Percentiles rank a stretch among this genome's conserved stretches.
These are phyloP conservation scores for Paracoccidioides lutzii DNA, from an alignment of 2,329 filamentous ascomycete species.

Conservation along the genomic window DNA sequence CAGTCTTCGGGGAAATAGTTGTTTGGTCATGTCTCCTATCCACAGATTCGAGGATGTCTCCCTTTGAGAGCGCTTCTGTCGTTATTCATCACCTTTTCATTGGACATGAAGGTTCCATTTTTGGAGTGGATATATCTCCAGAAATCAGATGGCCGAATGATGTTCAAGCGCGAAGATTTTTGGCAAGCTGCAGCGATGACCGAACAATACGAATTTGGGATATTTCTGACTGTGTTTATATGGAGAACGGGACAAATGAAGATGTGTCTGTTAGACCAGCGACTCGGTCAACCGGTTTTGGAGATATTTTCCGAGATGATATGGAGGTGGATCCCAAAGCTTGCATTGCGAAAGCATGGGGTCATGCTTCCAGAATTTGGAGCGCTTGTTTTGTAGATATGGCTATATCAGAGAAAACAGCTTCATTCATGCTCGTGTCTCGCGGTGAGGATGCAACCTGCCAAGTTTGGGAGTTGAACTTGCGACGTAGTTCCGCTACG, in stretches of 20 bases:
- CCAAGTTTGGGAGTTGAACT: constrained; percentile 53
- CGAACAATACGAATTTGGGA: constrained; percentile 83
- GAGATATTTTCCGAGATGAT: constrained; percentile 25
- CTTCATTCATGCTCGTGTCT: constrained; percentile 49
- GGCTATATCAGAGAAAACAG: constrained; percentile 12
- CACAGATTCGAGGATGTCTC: constrained; percentile 5
- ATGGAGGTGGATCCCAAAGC: constrained; percentile 29
- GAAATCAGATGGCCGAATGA: constrained; percentile 29
- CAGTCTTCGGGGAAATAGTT: constrained; percentile 86
- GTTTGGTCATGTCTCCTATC: constrained; percentile 60
- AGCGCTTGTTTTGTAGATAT: constrained; percentile 52
- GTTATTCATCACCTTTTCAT: constrained; percentile 45
- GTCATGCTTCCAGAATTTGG: constrained; percentile 85
- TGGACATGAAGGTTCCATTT: constrained; percentile 84
- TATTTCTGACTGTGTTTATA: constrained; percentile 45
- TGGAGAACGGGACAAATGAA: constrained; percentile 14
- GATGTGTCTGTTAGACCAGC: background rate
- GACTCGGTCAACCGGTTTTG: constrained; percentile 45
- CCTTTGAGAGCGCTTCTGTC: constrained; percentile 15
- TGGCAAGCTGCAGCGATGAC: constrained; percentile 92
- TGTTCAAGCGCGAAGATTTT: constrained; percentile 42
- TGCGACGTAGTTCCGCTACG: constrained; percentile 19
- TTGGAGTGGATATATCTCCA: constrained; percentile 69
- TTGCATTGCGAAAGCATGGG: constrained; percentile 62
- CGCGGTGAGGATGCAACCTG: constrained; percentile 75